Base-by-base conservation (phyloP, 1,139 yeast species). In the Kurtzmaniella quercitrusa region DNA sequence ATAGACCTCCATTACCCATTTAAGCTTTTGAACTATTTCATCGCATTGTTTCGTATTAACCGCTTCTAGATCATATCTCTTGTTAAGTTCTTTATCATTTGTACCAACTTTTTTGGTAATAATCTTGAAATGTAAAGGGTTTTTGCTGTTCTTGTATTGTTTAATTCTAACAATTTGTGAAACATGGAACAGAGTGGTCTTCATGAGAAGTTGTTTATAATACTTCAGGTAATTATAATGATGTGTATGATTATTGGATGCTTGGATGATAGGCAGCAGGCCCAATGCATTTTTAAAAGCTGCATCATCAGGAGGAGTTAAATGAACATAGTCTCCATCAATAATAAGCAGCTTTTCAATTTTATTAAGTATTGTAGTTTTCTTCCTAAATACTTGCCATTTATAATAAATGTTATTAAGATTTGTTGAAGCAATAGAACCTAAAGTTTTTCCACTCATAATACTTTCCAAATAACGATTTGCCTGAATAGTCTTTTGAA, bases 321-420 rank as follows among this genome's bases (percentile, higher is more conserved):
- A 77, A 58, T 91, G 94, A 14, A 93, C 81, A 57, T 90, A 91
- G 56, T 90, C 96, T 16, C 98, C 98, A 62, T 93, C 98, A 38
- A 93, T 79, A 1, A 95, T 91, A 41, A 93, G 68, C 1, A 90
- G 79, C 52, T 94, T 80, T 52, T 91, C 96, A 48, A 89, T 88
- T 43, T 90, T 77, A 46, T 82, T 81, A 49, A 86, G 79, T 54
- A 93, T 84, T 0, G 95, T 83, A 71, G 91, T 81, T 57, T 90
- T 93, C 48, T 94, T 79, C 53, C 98, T 75, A 87, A 90, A 88
- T 1, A 93, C 95, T 37, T 80, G 84, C 79, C 91, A 79, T 44
- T 77, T 75, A 55, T 65, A 70, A 50, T 71, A 73, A 8, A 70
- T 62, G 3, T 75, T 60, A 46, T 69, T 72, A 37, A 69, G 57